These are phyloP conservation scores for Lachancea kluyveri DNA, from an alignment of 805 yeast species.

Conservation along the genomic window DNA sequence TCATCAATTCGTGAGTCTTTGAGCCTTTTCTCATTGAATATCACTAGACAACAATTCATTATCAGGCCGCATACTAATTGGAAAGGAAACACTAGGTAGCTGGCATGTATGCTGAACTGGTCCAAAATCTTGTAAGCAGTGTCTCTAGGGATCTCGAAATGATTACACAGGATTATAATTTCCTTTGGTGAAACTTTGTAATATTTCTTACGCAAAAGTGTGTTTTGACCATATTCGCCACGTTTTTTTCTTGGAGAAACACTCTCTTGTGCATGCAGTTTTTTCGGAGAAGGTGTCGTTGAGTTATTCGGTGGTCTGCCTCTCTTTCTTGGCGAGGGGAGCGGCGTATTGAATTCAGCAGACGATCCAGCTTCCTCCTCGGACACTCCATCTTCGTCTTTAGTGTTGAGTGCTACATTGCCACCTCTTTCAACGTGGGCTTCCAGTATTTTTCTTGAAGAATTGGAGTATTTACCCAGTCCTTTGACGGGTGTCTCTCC, in stretches of 20 bases:
- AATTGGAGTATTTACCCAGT: no score
- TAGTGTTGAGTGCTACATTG: no score
- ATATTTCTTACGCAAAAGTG: conserved; percentile 25
- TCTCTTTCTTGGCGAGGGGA: conserved; percentile 5
- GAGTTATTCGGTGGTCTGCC: conserved; percentile 1
- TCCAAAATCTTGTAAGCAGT: conserved; percentile 45
- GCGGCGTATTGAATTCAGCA: neutral
- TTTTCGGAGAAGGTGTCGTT: conserved; percentile 5
- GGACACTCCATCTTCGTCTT: no score
- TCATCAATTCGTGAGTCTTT: conserved; percentile 44
- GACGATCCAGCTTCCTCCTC: no score
- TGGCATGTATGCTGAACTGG: conserved; percentile 44
- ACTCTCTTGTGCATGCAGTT: conserved; percentile 5
- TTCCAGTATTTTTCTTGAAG: no score
- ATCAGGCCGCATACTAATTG: conserved; percentile 62
- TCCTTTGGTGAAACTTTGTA: conserved; percentile 36
- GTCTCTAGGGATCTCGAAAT: conserved; percentile 53
- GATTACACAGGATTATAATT: conserved; percentile 48
- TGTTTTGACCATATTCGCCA: conserved; percentile 4
- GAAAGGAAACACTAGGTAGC: conserved; percentile 60
- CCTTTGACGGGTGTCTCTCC: no score
- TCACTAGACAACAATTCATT: conserved; percentile 48
- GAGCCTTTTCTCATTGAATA: conserved; percentile 42
- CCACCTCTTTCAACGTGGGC: no score
- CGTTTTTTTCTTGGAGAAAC: conserved; percentile 10